Evolutionary conservation across 1,139 yeast genomes (phyloP), one percentile per base, ranked within the genome.

Genomic region (Chernovozyma sophiae-reginae): DNA sequence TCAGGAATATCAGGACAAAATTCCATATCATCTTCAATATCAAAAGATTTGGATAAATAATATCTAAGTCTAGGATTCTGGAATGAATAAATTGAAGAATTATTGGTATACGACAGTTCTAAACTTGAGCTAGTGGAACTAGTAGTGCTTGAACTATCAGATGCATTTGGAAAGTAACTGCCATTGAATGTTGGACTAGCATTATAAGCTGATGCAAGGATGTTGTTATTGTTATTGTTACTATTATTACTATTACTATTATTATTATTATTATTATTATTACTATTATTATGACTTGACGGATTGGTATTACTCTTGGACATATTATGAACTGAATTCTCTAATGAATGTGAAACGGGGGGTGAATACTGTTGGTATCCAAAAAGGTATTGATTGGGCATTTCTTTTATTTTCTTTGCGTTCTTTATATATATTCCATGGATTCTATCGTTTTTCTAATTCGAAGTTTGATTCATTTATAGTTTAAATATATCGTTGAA

Each of bases 21-120:
- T 55, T 79, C 84, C 53, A 78, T 52, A 52, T 79, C 86, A 51
- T 79, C 86, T 51, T 79, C 84, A 14, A 72, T 53, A 44, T 79
- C 85, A 57, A 79, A 79, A 26, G 81, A 77, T 49, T 79, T 79
- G 22, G 81, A 74, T 35, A 69, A 55, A 51, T 68, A 69, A 48
- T 68, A 69, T 48, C 75, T 60, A 44, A 68, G 61, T 33, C 74
- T 52, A 3, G 74, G 73, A 29, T 65, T 66, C 40, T 66, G 72
- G 47, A 63, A 62, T 23, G 67, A 60, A 44, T 67, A 66, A 40
- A 51, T 56, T 14, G 36, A 33, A 15, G 28, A 19, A 25, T 13
- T 19, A 10, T 24, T 23, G 18, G 31, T 16, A 25, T 31, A 32
- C 10, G 35, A 29, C 30, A 31, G 33, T 14, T 11, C 33, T 17